phyloP scores from a whole-genome alignment of 75 land plant genomes.

The Cryptomeria japonica region DNA sequence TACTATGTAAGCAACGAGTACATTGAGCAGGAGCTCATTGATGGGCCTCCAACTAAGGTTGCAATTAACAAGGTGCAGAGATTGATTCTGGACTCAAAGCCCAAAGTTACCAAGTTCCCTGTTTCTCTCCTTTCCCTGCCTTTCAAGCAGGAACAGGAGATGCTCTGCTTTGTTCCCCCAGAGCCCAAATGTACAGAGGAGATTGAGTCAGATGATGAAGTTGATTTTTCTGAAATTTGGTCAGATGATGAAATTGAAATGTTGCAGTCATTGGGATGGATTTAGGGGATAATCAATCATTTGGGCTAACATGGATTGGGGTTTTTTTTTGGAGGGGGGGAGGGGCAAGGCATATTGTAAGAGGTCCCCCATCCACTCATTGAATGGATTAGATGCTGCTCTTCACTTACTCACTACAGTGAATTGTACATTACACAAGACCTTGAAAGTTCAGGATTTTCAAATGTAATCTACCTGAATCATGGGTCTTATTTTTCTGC shows the following conservation, averaged over 20 bases:
- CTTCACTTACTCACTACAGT: not conserved
- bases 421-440: not conserved
- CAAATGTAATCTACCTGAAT: not conserved
- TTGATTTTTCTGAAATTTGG: not conserved
- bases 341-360: not conserved
- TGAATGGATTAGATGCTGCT: not conserved
- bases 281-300: not conserved
- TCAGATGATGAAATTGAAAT: not conserved
- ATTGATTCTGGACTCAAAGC: slow-evolving; percentile 86
- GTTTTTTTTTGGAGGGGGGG: not conserved
- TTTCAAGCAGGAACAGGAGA: not conserved
- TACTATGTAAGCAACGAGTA: slow-evolving; percentile 98
- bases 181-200: not conserved
- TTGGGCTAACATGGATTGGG: not conserved
- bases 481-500: not conserved
- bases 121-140: slow-evolving; percentile 48
- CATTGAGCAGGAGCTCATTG: slow-evolving; percentile 76
- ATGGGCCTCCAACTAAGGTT: slow-evolving; percentile 81
- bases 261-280: not conserved
- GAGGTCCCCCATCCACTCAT: not conserved
- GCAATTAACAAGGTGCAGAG: slow-evolving; percentile 76
- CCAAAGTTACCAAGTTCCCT: slow-evolving; percentile 93
- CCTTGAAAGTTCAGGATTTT: not conserved
- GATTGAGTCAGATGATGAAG: not conserved
- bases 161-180: not conserved